phyloP scores from a whole-genome alignment of 2,329 filamentous ascomycete genomes.

The Scedosporium dehoogii region DNA sequence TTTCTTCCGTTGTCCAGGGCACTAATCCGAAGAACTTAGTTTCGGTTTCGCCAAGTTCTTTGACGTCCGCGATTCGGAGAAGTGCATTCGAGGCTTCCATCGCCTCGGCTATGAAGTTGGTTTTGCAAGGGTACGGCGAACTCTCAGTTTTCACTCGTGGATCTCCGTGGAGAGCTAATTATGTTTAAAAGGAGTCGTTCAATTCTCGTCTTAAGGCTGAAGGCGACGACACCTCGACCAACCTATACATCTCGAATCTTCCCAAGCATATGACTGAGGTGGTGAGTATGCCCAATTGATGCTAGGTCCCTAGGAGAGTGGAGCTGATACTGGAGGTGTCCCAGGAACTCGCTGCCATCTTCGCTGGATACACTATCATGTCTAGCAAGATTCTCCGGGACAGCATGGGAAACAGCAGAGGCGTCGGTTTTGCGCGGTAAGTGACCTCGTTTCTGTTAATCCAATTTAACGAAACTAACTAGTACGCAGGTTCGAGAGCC shows the following conservation, averaged over 20 bases:
- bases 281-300: slow-evolving; percentile 37
- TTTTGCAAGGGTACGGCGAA: slow-evolving; percentile 68
- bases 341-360: slow-evolving; percentile 69
- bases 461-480: slow-evolving; percentile 14
- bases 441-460: slow-evolving; percentile 15
- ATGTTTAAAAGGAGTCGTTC: slow-evolving; percentile 69
- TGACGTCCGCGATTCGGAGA: slow-evolving; percentile 78
- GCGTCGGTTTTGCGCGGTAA: slow-evolving; percentile 94
- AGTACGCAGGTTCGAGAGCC: slow-evolving; percentile 68
- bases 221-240: slow-evolving; percentile 80
- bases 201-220: slow-evolving; percentile 97
- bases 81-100: slow-evolving; percentile 93
- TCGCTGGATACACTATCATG: slow-evolving; percentile 70
- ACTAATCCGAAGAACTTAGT: slow-evolving; percentile 32
- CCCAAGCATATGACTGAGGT: slow-evolving; percentile 87
- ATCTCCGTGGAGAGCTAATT: slow-evolving; percentile 12
- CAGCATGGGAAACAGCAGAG: slow-evolving; percentile 82
- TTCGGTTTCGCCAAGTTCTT: slow-evolving; percentile 97
- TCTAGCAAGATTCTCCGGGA: slow-evolving; percentile 95
- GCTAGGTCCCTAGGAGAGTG: slow-evolving; percentile 1
- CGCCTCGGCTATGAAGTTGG: slow-evolving; percentile 94
- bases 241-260: slow-evolving; percentile 95
- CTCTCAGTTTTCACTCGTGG: slow-evolving; percentile 1
- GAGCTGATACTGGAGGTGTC: background rate
- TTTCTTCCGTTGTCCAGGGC: background rate